Conservation (phyloP, 169 alveolate genomes). For the Plasmodium berghei region DNA sequence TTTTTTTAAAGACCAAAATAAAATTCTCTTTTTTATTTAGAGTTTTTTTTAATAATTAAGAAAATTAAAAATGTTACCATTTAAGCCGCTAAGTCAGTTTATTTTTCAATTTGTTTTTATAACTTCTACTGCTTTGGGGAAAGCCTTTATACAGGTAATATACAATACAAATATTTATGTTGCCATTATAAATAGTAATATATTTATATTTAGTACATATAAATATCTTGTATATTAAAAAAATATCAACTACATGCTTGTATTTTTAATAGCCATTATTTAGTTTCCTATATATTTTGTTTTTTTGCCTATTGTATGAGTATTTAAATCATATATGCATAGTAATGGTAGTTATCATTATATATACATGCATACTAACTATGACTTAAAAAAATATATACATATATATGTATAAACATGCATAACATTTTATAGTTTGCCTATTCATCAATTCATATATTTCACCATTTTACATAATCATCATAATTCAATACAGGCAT, state of each 20-base stretch:
- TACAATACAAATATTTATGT: not conserved
- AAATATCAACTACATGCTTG: too few relatives aligned
- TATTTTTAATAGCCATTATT: not conserved
- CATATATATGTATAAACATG: not conserved
- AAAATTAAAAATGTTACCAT: constrained; percentile 65
- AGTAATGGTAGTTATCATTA: not conserved
- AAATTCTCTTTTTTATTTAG: not conserved
- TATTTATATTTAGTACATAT: not conserved
- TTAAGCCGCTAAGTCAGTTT: constrained; percentile 63
- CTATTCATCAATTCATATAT: not conserved
- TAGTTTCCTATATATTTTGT: not conserved
- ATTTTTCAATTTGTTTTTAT: constrained; percentile 64
- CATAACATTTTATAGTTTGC: not conserved
- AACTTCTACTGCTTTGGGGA: constrained; percentile 71
- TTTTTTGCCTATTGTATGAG: too few relatives aligned
- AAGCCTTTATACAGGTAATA: constrained; percentile 68
- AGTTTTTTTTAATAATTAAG: constrained; percentile 27
- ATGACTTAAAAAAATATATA: not conserved
- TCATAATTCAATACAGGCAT: constrained; percentile 31
- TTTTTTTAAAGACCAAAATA: constrained; percentile 24
- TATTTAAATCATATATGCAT: too few relatives aligned
- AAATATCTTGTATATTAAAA: too few relatives aligned
- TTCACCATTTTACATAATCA: not conserved
- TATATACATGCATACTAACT: not conserved
- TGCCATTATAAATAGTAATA: not conserved